Evolutionary conservation across 257 asterid species (phyloP).

Genomic region (Hygrophila difformis): DNA sequence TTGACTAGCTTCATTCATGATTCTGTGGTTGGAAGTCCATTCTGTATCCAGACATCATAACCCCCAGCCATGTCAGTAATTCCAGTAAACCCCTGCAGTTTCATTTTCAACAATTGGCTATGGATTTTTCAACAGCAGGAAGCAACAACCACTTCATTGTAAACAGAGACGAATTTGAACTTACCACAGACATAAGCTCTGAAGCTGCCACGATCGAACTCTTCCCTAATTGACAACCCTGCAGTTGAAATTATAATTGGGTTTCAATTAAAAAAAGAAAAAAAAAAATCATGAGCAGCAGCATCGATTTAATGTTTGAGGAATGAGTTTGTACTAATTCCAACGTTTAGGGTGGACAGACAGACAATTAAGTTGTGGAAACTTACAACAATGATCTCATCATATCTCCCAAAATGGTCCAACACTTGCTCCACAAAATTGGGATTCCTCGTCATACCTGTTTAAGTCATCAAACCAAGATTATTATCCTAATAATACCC

Average conservation of each 20-base stretch:
- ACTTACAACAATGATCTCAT: conserved; percentile 76
- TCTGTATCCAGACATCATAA: conserved; percentile 61
- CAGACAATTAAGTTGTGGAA: not conserved
- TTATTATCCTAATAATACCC: too few species aligned
- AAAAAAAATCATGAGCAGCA: too few species aligned
- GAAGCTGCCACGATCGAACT: conserved; percentile 69
- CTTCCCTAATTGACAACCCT: conserved; percentile 77
- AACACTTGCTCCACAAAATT: conserved; percentile 43
- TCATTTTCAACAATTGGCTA: not conserved
- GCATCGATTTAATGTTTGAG: too few species aligned
- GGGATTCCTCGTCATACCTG: conserved; percentile 59
- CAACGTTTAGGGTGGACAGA: too few species aligned
- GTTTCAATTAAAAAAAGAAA: too few species aligned
- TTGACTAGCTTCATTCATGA: too few species aligned
- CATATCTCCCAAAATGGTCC: conserved; percentile 43
- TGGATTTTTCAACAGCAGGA: not conserved
- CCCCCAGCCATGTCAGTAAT: conserved; percentile 82
- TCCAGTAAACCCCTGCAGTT: conserved; percentile 57
- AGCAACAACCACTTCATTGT: not conserved
- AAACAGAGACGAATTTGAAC: conserved; percentile 4
- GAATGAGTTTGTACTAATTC: too few species aligned
- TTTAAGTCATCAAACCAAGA: not conserved
- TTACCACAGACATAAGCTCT: conserved; percentile 54
- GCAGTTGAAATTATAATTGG: not conserved
- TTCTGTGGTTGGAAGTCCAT: conserved; percentile 41